These are phyloP conservation scores for Ogataea saltuana DNA, from an alignment of 805 yeast genomes.

Conservation along the genomic window DNA sequence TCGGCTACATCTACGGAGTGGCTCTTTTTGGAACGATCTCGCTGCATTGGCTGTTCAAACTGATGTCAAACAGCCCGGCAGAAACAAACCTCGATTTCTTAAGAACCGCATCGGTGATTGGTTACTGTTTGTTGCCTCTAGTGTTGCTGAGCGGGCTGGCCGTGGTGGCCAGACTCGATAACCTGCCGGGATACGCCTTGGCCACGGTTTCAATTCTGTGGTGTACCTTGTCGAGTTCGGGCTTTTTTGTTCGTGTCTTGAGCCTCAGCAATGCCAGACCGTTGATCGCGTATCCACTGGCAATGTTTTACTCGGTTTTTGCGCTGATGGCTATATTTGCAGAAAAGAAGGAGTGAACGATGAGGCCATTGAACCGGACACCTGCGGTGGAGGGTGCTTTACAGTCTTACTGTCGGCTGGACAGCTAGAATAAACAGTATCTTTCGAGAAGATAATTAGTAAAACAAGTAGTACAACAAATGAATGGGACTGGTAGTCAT, in stretches of 20 bases:
- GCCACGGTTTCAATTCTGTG: constrained; percentile 72
- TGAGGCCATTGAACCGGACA: no score
- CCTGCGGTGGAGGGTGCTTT: no score
- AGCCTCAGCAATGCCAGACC: constrained; percentile 83
- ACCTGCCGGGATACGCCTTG: constrained; percentile 67
- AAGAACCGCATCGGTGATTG: constrained; percentile 87
- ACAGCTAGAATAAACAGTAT: no score
- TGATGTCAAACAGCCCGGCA: constrained; percentile 68
- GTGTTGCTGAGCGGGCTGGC: constrained; percentile 76
- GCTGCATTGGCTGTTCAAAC: constrained; percentile 78
- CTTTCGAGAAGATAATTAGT: no score
- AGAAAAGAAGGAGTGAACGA: constrained; percentile 34
- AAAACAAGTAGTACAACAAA: no score
- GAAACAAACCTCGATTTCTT: constrained; percentile 47
- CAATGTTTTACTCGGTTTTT: constrained; percentile 88
- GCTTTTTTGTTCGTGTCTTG: constrained; percentile 84
- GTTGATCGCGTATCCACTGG: constrained; percentile 89
- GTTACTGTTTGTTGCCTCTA: constrained; percentile 89
- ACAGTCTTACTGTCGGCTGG: no score
- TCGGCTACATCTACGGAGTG: constrained; percentile 95
- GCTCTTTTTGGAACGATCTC: constrained; percentile 88
- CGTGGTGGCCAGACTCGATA: constrained; percentile 67
- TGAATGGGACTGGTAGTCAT: no score
- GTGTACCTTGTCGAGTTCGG: constrained; percentile 94
- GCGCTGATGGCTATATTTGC: constrained; percentile 91